Evolutionary conservation across 257 asterid genomes (phyloP).

Genomic region (Lycium ferocissimum): DNA sequence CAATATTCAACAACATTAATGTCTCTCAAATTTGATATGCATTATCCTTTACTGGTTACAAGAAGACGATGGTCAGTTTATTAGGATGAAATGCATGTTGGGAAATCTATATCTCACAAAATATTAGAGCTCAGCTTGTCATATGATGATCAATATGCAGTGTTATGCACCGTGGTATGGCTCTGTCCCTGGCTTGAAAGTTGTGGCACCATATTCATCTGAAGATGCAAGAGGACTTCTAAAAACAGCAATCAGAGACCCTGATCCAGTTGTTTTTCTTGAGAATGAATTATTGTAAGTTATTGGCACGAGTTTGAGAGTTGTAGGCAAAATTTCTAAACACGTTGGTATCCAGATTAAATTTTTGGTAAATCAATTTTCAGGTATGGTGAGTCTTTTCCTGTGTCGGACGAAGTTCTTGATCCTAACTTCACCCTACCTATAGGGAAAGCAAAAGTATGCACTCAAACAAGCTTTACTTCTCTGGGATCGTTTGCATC

Average conservation of each 20-base stretch:
- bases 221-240: constrained; percentile 63
- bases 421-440: constrained; percentile 56
- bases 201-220: constrained; percentile 51
- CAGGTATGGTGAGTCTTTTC: constrained; percentile 59
- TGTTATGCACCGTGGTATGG: constrained; percentile 60
- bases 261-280: constrained; percentile 63
- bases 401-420: constrained; percentile 50
- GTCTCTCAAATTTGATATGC: background rate
- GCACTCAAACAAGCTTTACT: constrained; percentile 16
- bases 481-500: background rate
- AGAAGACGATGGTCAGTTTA: background rate
- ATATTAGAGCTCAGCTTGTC: background rate
- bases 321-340: background rate
- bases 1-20: background rate
- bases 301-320: too few relatives aligned
- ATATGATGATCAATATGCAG: constrained; percentile 36
- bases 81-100: background rate
- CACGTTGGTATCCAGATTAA: background rate
- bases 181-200: constrained; percentile 56
- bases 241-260: constrained; percentile 62
- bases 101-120: background rate
- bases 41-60: background rate
- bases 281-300: constrained; percentile 58
- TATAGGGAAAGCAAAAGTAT: constrained; percentile 60
- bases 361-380: background rate